Base-by-base conservation (phyloP, 163 green algal species). In the Scenedesmus sp. region DNA sequence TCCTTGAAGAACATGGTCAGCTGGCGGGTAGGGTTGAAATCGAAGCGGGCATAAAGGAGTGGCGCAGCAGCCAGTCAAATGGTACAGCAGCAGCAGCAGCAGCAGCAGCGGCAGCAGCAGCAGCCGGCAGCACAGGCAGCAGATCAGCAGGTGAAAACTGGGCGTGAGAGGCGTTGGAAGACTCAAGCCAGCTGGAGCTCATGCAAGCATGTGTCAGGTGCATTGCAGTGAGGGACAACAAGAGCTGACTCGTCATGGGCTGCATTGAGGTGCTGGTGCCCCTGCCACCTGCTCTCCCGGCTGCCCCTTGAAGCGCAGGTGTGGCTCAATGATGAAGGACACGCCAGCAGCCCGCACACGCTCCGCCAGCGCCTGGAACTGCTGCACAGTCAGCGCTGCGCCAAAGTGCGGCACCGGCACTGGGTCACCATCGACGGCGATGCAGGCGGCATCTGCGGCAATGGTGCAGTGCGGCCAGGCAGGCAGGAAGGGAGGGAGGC, bases 331-430 rank as follows among this genome's bases (percentile, higher is more conserved):
- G 4, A 95, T 94, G 84, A 99, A 99, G 46, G 94, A n/a, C 20
- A 98, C 86, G 23, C 92, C 92, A 1, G 73, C 59, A 13, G 90
- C 60, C 56, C 88, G 13, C 20, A 98, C 82, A 0, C 93, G 91
- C 18, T 88, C 87, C 12, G 97, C 96, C 26, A 99, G 95, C 6
- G 46, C 59, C 59, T 98, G 94, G 89, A 99, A 99, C 52, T 97
- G 54, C 0, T 95, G 67, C 62, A 96, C 67, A 3, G 70, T 91
- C 59, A 99, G 93, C 2, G 95, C 96, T 1, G 96, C 86, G 0
- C 97, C 97, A 94, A 98, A 99, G 94, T 99, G 97, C 0, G 97
- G 97, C 59, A 99, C 97, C 0, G 97, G 97, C 59, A 99, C 97
- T 2, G 96, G 90, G 86, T 99, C 97, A 1, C 96, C 95, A 66